These are phyloP conservation scores for Tetrahymena borealis DNA, from an alignment of 73 alveolate species.

Conservation along the genomic window DNA sequence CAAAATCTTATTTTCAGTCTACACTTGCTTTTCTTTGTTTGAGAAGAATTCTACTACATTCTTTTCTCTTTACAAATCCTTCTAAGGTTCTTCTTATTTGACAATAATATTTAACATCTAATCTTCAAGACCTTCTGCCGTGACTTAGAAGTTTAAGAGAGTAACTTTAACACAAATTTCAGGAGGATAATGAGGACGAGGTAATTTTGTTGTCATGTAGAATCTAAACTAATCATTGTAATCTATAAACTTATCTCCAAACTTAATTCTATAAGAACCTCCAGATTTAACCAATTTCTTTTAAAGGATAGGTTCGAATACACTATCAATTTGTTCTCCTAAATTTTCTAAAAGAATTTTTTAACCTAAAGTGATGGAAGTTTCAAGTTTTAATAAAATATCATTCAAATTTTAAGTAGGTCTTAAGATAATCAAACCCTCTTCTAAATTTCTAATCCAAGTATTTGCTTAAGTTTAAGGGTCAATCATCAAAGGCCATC, in stretches of 20 bases:
- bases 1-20: conserved; percentile 39
- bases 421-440: conserved; percentile 21
- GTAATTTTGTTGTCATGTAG: conserved; percentile 93
- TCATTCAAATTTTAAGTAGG: conserved; percentile 76
- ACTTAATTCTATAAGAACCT: conserved; percentile 45
- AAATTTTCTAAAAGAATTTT: conserved; percentile 84
- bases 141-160: conserved; percentile 96
- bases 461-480: conserved; percentile 98
- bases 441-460: conserved; percentile 82
- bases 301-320: conserved; percentile 10
- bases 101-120: conserved; percentile 40
- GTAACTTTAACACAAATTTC: conserved; percentile 96
- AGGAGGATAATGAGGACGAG: conserved; percentile 98
- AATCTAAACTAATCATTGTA: conserved; percentile 85
- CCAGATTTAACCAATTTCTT: conserved; percentile 16
- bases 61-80: conserved; percentile 52
- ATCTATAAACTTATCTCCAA: conserved; percentile 56
- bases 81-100: conserved; percentile 43
- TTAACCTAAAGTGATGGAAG: conserved; percentile 74
- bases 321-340: conserved; percentile 54
- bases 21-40: conserved; percentile 14
- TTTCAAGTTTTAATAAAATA: conserved; percentile 67
- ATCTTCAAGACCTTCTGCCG: conserved; percentile 92
- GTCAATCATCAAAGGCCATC: conserved; percentile 99
- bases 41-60: conserved; percentile 50